Base-by-base conservation (phyloP, 352 stramenopile genomes). In the Thraustotheca clavata region DNA sequence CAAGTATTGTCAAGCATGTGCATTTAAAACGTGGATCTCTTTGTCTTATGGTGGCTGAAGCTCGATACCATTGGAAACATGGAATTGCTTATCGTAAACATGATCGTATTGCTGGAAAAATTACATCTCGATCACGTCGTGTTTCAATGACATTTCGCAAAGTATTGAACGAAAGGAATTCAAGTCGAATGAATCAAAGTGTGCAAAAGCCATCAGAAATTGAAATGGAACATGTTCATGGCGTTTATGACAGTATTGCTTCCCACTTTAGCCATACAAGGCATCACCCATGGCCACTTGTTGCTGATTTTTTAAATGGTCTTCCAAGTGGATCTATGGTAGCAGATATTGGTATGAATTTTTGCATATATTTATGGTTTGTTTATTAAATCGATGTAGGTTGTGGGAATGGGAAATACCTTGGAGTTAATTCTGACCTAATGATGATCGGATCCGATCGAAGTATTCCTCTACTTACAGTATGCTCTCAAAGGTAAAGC, bases 391-490 rank as follows among this genome's bases (percentile, higher is more conserved):
- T 22, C 20, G 38, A 47, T 3, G n/a, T 7, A 52, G 43, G 43
- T 31, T 91, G 81, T 67, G 84, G 84, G 67, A 94, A 94, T 67
- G 84, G 80, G 69, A 91, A 94, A 70, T 94, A 94, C 70, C 57
- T 91, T 55, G 39, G 63, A 20, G 71, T 87, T 46, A 88, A 89
- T 60, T 70, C 73, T 4, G 67, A 67, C 24, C 22, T 91, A 22
- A 88, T 77, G 50, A 73, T 89, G 62, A 73, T 94, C 46, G 84
- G 82, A 9, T 77, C 71, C 5, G 84, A 94, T 67, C 77, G 80
- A 12, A 94, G 84, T 54, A 78, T 91, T 8, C 82, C 82, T 43
- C 68, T 94, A 67, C 82, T 94, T 43, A 75, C 73, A 14, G 39
- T 43, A 8, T 49, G 33, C 41, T 29, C 43, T 6, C 20, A 38